phyloP scores from a whole-genome alignment of 2,329 filamentous ascomycete species.

The Celoporthe dispersa region DNA sequence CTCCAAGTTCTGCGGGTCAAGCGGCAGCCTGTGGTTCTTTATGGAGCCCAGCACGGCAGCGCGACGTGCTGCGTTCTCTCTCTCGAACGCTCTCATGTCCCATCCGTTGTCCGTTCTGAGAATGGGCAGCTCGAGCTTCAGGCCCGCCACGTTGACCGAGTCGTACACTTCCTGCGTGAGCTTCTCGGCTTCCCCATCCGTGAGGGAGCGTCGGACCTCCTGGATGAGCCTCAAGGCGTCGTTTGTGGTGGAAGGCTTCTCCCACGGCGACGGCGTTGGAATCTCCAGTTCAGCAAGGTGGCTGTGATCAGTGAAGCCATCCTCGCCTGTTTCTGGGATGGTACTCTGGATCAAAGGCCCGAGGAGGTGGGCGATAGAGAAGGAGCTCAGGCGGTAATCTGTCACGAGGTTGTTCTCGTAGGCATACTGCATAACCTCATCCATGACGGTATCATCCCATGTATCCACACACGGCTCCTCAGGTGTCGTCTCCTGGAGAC shows the following conservation, averaged over 20 bases:
- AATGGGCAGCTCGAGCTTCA: conserved; percentile 34
- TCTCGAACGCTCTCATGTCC: conserved; percentile 32
- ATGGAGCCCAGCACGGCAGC: conserved; percentile 23
- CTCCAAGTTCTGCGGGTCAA: conserved; percentile 32
- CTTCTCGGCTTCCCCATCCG: conserved; percentile 14
- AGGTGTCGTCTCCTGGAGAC: too few species aligned
- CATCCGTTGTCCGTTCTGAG: conserved; percentile 35
- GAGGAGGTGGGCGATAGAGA: conserved; percentile 24
- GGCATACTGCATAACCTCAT: conserved; percentile 23
- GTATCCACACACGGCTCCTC: neutral
- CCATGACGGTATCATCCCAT: neutral
- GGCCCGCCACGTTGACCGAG: neutral
- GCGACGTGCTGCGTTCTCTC: conserved; percentile 25
- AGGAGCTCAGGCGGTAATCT: conserved; percentile 25
- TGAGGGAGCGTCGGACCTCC: conserved; percentile 15
- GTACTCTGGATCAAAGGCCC: conserved; percentile 17
- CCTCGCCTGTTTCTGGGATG: conserved; percentile 10
- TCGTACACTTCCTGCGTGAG: conserved; percentile 14
- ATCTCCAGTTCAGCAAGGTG: conserved; percentile 18
- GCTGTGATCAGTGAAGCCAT: conserved; percentile 22
- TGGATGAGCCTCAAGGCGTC: conserved; percentile 16
- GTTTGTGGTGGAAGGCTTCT: neutral
- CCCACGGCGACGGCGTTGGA: neutral
- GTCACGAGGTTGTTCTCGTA: conserved; percentile 21
- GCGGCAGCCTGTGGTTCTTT: conserved; percentile 33